Evolutionary conservation across 208 protist species (phyloP).

Genomic region (Naegleria fowleri): DNA sequence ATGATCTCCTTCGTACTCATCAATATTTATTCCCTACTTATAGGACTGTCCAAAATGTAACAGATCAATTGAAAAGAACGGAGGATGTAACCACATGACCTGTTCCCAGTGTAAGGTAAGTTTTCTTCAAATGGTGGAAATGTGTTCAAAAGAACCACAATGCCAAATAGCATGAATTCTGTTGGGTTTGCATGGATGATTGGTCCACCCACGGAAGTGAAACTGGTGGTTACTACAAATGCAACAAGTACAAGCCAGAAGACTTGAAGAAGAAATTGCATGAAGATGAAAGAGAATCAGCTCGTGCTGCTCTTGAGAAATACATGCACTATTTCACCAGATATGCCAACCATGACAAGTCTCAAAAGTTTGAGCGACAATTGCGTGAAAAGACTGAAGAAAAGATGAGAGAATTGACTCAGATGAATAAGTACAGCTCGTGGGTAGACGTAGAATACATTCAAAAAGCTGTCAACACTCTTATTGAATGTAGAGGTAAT

Average conservation of each 20-base stretch:
- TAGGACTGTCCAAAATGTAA: constrained; percentile 38
- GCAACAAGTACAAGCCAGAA: constrained; percentile 24
- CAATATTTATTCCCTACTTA: not conserved
- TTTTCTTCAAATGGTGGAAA: too few species aligned
- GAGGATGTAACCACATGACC: constrained; percentile 60
- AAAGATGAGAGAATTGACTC: constrained; percentile 34
- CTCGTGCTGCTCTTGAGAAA: constrained; percentile 26
- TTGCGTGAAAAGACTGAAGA: constrained; percentile 28
- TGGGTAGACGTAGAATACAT: constrained; percentile 40
- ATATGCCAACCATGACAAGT: constrained; percentile 42
- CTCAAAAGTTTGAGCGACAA: constrained; percentile 38
- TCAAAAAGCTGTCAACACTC: constrained; percentile 32
- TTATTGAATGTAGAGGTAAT: constrained; percentile 36
- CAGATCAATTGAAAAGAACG: constrained; percentile 74
- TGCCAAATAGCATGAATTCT: constrained; percentile 12
- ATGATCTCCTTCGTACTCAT: not conserved
- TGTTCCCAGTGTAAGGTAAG: not conserved
- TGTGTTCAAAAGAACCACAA: too few species aligned
- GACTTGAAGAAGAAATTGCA: not conserved
- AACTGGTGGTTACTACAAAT: constrained; percentile 29
- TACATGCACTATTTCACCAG: constrained; percentile 47
- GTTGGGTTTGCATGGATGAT: constrained; percentile 26
- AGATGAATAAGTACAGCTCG: constrained; percentile 4
- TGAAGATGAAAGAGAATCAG: not conserved
- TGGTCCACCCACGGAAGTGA: not conserved